These are phyloP conservation scores for Candida silvatica DNA, from an alignment of 805 yeast species.

Conservation along the genomic window DNA sequence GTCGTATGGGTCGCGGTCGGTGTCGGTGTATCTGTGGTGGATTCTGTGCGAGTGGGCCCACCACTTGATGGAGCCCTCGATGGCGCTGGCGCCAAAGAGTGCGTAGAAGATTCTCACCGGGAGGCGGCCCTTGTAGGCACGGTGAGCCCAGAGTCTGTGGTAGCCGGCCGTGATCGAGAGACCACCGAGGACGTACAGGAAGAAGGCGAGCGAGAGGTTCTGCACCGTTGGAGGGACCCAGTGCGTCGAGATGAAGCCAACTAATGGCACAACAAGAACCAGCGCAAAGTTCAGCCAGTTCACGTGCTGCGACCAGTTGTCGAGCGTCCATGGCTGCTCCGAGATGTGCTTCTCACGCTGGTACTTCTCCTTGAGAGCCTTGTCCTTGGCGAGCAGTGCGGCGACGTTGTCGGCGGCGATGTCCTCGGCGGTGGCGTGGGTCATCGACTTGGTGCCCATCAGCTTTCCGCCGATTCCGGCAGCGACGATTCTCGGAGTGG, in stretches of 20 bases:
- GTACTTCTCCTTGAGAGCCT: constrained; percentile 32
- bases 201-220: constrained; percentile 37
- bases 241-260: constrained; percentile 40
- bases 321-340: constrained; percentile 69
- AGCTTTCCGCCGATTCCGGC: constrained; percentile 67
- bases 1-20: constrained; percentile 77
- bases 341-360: constrained; percentile 48
- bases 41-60: constrained; percentile 83
- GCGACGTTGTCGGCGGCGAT: constrained; percentile 44
- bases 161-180: constrained; percentile 79
- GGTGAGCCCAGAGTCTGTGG: constrained; percentile 74
- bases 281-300: constrained; percentile 71
- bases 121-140: constrained; percentile 54
- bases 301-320: constrained; percentile 66
- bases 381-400: constrained; percentile 35
- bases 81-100: constrained; percentile 72
- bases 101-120: constrained; percentile 62
- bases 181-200: constrained; percentile 54
- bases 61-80: constrained; percentile 84
- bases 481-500: constrained; percentile 64
- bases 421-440: constrained; percentile 58
- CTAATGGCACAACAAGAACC: constrained; percentile 51
- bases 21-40: constrained; percentile 83
- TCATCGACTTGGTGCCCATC: constrained; percentile 77
- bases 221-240: constrained; percentile 40